Evolutionary conservation across 1,139 yeast species (phyloP), one percentile per base, ranked within the genome.

Genomic region (Arxiozyma bovina): DNA sequence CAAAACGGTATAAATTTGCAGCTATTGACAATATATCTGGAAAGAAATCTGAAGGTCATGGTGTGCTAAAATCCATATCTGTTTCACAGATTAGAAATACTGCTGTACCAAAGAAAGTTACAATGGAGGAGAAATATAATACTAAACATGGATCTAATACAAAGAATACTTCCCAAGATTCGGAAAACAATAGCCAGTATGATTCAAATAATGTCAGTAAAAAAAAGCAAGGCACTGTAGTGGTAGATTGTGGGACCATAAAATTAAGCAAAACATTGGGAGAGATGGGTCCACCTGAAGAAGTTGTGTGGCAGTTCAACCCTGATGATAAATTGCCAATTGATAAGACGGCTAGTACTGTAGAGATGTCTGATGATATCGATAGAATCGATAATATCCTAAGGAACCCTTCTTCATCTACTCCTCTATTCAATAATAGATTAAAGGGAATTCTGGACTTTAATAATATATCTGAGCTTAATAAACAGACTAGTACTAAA

Each of bases 231-330:
- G n/a, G 12, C 12, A 2, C 42, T 30, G 5, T 40, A 15, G 3
- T n/a, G 12, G 23, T 21, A 48, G 34, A 15, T 46, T 17, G 22
- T 21, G 44, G 17, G 21, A 2, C 23, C 4, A 18, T 9, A 8
- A 49, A 43, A n/a, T 17, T 15, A 7, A 38, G 22, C 3, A 22
- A 30, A 18, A 38, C 22, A 17, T 17, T 38, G 3, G 47, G 45
- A 11, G 51, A 49, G 38, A 49, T 34, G 5, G 30, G 47, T 34
- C 50, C 50, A 12, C 22, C 45, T 18, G 56, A 57, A 20, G 65
- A 66, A 53, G 70, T 68, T 3, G 61, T 67, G 9, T 68, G 71
- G 71, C 59, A 58, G 41, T 64, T 63, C 46, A 61, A 65, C 11
- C 71, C 71, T 1, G 48, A 45, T 1, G 55, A 57, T 38, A 57